A percentile compares a stretch with the other conserved stretches of the same genome.
These are phyloP conservation scores for Puccinia triticina DNA, from an alignment of 1,284 basidiomycete genomes.

Conservation along the genomic window DNA sequence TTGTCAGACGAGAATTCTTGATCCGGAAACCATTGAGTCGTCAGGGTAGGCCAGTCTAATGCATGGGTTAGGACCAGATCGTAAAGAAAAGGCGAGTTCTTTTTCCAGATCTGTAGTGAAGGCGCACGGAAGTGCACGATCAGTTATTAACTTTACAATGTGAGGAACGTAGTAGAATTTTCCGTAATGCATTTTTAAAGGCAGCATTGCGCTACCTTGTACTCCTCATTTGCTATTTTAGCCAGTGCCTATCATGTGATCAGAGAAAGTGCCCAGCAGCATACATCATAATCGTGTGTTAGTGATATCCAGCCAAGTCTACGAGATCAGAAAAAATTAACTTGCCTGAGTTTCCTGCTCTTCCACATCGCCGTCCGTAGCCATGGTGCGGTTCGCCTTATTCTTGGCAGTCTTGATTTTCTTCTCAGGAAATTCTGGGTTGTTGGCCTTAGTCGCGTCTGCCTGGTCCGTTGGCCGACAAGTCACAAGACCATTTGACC, in stretches of 20 bases:
- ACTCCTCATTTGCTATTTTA: constrained; percentile 62
- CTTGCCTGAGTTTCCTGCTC: constrained; percentile 50
- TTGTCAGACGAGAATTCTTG: constrained; percentile 76
- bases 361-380: constrained; percentile 34
- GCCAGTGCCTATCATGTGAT: constrained; percentile 24
- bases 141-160: not conserved
- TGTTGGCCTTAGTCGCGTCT: too few species aligned
- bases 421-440: too few species aligned
- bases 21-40: constrained; percentile 99
- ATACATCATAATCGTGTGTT: not conserved
- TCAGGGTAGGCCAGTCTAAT: constrained; percentile 95
- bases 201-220: constrained; percentile 62
- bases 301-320: not conserved
- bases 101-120: constrained; percentile 70
- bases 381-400: not conserved
- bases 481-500: too few species aligned
- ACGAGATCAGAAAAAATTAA: not conserved
- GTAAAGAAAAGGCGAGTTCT: constrained; percentile 84
- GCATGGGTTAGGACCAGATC: constrained; percentile 97
- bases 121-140: constrained; percentile 57
- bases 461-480: too few species aligned
- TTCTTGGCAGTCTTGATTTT: too few species aligned
- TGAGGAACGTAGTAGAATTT: not conserved
- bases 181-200: not conserved
- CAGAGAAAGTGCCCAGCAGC: not conserved